Evolutionary conservation across 78 protist genomes (phyloP).

Genomic region (Chrysochromulina parva): DNA sequence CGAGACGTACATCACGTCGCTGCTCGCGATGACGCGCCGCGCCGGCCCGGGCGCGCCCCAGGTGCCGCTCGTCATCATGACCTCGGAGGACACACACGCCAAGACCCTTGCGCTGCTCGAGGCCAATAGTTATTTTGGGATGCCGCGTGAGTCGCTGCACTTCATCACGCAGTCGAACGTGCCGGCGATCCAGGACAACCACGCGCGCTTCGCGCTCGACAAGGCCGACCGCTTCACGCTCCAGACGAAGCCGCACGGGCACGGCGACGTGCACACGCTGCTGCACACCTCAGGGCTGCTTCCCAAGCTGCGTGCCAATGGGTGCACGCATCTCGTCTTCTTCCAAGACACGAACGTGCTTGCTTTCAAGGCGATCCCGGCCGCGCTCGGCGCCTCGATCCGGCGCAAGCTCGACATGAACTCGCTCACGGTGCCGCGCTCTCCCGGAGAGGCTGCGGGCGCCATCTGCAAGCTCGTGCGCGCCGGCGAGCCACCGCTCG

Average conservation of each 20-base stretch:
- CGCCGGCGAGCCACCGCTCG: neutral
- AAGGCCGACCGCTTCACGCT: neutral
- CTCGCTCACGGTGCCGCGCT: conserved; percentile 55
- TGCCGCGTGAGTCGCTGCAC: conserved; percentile 25
- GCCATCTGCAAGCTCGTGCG: conserved; percentile 25
- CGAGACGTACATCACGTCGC: conserved; percentile 24
- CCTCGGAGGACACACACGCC: conserved; percentile 63
- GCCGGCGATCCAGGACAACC: conserved; percentile 38
- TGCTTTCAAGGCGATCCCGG: conserved; percentile 40
- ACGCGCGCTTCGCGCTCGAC: conserved; percentile 21
- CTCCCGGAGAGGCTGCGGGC: conserved; percentile 19
- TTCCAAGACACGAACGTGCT: conserved; percentile 71
- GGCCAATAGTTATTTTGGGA: conserved; percentile 53
- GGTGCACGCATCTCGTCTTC: conserved; percentile 16
- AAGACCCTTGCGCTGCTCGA: conserved; percentile 37
- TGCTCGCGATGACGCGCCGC: conserved; percentile 39
- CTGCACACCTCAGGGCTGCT: conserved; percentile 19
- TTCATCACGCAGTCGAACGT: conserved; percentile 55
- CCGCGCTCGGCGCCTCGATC: conserved; percentile 44
- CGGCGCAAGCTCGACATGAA: neutral
- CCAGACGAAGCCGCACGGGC: conserved; percentile 74
- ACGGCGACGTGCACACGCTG: conserved; percentile 76
- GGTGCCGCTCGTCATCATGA: conserved; percentile 65
- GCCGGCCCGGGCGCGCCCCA: neutral
- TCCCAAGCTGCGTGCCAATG: neutral